Evolutionary conservation across 208 protist genomes (phyloP).

Genomic region (Kentomonas sorsogonicus): DNA sequence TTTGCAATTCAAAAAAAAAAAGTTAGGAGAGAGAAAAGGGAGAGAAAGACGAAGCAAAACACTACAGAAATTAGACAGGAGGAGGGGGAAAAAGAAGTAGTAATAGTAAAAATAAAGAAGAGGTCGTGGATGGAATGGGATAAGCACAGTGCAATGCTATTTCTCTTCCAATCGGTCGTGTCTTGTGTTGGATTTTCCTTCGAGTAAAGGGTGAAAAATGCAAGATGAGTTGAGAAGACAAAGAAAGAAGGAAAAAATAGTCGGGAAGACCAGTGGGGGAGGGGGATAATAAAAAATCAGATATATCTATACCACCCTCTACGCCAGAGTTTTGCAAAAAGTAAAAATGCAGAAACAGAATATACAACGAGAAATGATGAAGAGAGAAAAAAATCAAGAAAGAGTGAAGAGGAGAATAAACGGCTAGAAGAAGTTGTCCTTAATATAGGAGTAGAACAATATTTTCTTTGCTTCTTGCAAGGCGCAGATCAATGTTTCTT

Average conservation of each 20-base stretch:
- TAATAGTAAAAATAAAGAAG: neutral
- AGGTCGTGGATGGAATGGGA: too few species aligned
- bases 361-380: neutral
- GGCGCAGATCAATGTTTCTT: too few species aligned
- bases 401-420: neutral
- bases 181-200: too few species aligned
- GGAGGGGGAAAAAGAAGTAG: neutral
- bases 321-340: neutral
- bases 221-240: neutral
- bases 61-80: neutral
- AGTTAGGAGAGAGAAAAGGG: neutral
- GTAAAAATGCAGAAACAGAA: neutral
- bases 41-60: neutral
- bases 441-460: too few species aligned
- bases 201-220: too few species aligned
- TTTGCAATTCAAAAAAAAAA: too few species aligned
- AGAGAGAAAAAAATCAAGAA: constrained; percentile 1
- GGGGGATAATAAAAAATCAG: neutral
- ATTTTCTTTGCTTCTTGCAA: too few species aligned
- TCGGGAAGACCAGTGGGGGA: neutral
- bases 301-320: neutral
- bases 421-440: neutral
- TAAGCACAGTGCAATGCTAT: too few species aligned
- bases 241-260: neutral
- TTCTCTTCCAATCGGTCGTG: too few species aligned